Base-by-base conservation (phyloP, 1,284 basidiomycete species). In the Ganoderma sinense region DNA sequence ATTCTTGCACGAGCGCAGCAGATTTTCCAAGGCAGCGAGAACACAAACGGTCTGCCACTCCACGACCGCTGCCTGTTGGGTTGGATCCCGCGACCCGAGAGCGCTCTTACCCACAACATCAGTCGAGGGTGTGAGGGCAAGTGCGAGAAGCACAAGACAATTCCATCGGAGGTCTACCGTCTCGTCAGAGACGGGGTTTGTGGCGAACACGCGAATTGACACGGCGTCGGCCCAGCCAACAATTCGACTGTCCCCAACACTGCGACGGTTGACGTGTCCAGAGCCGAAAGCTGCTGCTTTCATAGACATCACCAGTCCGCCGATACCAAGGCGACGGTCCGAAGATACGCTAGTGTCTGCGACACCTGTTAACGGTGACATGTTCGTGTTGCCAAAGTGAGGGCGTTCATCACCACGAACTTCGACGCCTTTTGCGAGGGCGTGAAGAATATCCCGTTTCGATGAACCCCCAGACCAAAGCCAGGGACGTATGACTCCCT, bases 41-140 rank as follows among this genome's bases (percentile, higher is more conserved):
- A 75, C 65, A 65, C 78, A 80, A 5, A 78, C 70, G 4, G 73
- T 73, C 20, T 75, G 76, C 79, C 79, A 80, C 31, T 78, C 78
- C 33, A 73, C 70, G 60, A 72, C 56, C 56, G 74, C 68, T 43
- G 69, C 64, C n/a, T 71, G 66, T 48, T 62, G 64, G 31, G 66
- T 18, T 13, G 67, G 59, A 62, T 70, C 51, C 13, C 40, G 55
- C 10, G 66, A 61, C 29, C 29, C 6, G 11, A 40, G 41, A 2
- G 58, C 64, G 36, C 53, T 62, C 39, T 60, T 59, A 1, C 70
- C 70, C 26, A 16, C 23, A 33, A 64, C 65, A 5, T 64, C 55
- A 2, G 69, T 39, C 1, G 71, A 61, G 16, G 59, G 71, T 14
- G 66, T 71, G 41, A 70, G 73, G 26, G 75, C 73, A 1, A 77